phyloP scores from a whole-genome alignment of 352 stramenopile genomes.

The Globisporangium splendens region DNA sequence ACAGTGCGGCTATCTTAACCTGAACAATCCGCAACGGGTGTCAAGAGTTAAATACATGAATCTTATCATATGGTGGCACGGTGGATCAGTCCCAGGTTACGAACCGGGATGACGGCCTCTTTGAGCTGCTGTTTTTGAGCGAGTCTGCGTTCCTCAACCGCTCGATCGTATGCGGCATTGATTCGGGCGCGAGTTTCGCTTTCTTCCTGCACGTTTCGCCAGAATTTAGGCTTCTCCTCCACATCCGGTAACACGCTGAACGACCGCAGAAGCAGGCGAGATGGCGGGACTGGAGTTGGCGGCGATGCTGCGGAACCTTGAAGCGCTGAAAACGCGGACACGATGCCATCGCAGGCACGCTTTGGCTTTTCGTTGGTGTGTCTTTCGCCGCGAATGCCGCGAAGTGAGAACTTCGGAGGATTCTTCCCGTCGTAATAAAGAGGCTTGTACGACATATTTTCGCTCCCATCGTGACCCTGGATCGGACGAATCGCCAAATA shows the following conservation, averaged over 20 bases:
- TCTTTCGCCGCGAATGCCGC: conserved; percentile 12
- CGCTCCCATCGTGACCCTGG: conserved; percentile 21
- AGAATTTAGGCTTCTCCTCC: conserved; percentile 2
- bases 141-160: neutral
- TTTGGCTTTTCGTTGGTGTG: no score
- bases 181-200: conserved; percentile 2
- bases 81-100: no score
- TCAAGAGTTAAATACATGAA: no score
- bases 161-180: conserved; percentile 8
- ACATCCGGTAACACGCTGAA: neutral
- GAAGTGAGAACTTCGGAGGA: conserved; percentile 22
- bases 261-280: neutral
- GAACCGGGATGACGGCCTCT: no score
- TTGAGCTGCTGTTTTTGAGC: no score
- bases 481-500: conserved; percentile 24
- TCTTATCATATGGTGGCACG: no score
- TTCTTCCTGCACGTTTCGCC: conserved; percentile 1
- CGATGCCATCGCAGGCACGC: neutral
- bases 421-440: conserved; percentile 20
- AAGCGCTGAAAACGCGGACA: neutral
- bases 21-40: no score
- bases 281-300: neutral
- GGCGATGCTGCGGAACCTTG: neutral
- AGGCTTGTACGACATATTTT: conserved; percentile 31
- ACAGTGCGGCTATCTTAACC: no score